These are phyloP conservation scores for Monilinia fructigena DNA, from an alignment of 2,329 filamentous ascomycete genomes.

Conservation along the genomic window DNA sequence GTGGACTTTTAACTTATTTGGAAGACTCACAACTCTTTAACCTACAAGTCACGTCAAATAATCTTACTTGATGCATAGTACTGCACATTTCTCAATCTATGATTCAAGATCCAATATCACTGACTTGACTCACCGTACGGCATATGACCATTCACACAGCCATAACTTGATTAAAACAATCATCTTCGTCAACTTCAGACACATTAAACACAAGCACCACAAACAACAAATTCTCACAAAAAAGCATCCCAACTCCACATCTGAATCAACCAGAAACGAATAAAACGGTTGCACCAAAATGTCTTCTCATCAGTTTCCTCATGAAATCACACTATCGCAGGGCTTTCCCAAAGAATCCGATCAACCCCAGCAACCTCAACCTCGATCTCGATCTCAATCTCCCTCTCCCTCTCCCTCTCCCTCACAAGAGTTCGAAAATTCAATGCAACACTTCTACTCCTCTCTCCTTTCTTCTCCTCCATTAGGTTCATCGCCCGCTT, in stretches of 20 bases:
- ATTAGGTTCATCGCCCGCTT: constrained; percentile 3
- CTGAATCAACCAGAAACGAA: neutral
- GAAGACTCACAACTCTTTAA: neutral
- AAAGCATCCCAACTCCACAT: neutral
- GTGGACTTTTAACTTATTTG: neutral
- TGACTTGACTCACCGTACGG: neutral
- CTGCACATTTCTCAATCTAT: neutral
- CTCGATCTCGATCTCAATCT: neutral
- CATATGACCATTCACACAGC: neutral
- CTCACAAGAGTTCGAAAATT: neutral
- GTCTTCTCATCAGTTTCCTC: neutral
- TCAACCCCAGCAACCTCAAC: neutral
- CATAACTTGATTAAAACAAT: neutral
- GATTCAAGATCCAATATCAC: neutral
- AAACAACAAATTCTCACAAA: neutral
- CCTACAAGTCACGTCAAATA: neutral
- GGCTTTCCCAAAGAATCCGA: neutral
- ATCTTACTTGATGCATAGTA: neutral
- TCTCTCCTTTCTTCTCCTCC: neutral
- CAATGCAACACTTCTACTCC: constrained; percentile 5
- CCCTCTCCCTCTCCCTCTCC: too few relatives aligned
- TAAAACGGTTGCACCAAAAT: neutral
- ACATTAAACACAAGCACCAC: neutral
- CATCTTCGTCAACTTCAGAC: neutral
- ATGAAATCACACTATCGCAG: neutral